Conservation (phyloP, 2,329 filamentous ascomycete species). For the Tolypocladium ovalisporum region DNA sequence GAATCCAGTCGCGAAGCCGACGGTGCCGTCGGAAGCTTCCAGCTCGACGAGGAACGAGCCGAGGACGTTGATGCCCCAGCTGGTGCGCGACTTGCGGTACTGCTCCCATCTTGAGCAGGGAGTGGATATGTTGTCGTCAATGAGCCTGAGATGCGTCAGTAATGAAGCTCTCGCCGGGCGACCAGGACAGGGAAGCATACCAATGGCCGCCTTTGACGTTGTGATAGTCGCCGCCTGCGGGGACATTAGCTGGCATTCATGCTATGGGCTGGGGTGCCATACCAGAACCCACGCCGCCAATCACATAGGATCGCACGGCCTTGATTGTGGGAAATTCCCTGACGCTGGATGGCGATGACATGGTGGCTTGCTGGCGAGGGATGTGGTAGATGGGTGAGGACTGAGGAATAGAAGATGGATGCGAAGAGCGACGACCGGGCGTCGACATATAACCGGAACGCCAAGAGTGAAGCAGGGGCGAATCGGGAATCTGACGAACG, state of each 20-base stretch:
- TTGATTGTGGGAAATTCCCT: slow-evolving; percentile 64
- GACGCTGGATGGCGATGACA: slow-evolving; percentile 14
- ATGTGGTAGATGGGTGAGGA: not conserved
- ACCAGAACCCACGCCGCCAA: slow-evolving; percentile 28
- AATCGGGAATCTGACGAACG: too few species aligned
- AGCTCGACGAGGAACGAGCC: slow-evolving; percentile 89
- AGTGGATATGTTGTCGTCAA: slow-evolving; percentile 85
- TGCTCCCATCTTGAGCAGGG: slow-evolving; percentile 84
- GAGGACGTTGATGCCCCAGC: slow-evolving; percentile 91
- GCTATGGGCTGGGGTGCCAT: not conserved
- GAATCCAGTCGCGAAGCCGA: slow-evolving; percentile 89
- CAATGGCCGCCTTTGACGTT: slow-evolving; percentile 71
- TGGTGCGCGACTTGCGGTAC: slow-evolving; percentile 78
- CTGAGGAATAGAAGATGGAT: not conserved
- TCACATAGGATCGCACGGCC: slow-evolving; percentile 61
- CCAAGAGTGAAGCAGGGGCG: not conserved
- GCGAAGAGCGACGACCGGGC: not conserved
- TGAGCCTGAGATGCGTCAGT: slow-evolving; percentile 52
- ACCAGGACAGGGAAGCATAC: slow-evolving; percentile 22
- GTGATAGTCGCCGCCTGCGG: slow-evolving; percentile 70
- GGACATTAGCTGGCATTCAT: slow-evolving; percentile 5
- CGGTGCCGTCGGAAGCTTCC: slow-evolving; percentile 80
- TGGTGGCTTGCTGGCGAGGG: not conserved
- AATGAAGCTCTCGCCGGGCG: not conserved
- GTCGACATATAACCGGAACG: not conserved